Evolutionary conservation across 2,329 filamentous ascomycete genomes (phyloP), one percentile per base, ranked within the genome.

Genomic region (Knufia petricola): DNA sequence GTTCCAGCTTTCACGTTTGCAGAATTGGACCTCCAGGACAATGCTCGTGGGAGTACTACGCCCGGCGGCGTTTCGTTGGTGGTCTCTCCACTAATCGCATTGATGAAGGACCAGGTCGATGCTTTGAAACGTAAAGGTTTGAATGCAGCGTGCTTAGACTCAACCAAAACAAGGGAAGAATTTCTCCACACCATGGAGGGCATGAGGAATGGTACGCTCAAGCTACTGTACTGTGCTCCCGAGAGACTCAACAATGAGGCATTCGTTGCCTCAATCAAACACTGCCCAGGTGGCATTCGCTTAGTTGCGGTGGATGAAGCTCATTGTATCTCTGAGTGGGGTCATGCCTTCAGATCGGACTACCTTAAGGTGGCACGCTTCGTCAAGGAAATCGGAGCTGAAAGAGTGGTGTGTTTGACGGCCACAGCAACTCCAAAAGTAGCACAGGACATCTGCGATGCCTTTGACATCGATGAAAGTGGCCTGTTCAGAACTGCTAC

Each of bases 251-350:
- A 84, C 26, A 77, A 79, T 3, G 78, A 87, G 52, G 74, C 75
- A 50, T 95, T 96, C 65, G 83, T 42, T 70, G 95, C 8, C 75
- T 77, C 52, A 70, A 85, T 3, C 82, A 95, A 12, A 72, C 95
- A 61, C 71, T 79, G 50, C 0, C 69, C 76, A 4, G 67, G 81
- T 1, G 71, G 78, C 2, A 61, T 81, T 3, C 61, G 81, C 19
- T 80, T 32, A 78, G 75, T 95, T 55, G 89, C 85, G 41, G 82
- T 95, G 49, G 90, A 95, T 61, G 90, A 95, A 67, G 89, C 90
- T 2, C 89, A 95, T 64, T 95, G 89, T 64, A 94, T 95, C 57
- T 94, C 86, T 15, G 88, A 95, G 79, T 95, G 89, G 89, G 89
- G 89, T 1, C 88, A 95, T 63, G 90, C 95, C 64, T 95, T 95